Evolutionary conservation across 495 filamentous ascomycete species (phyloP).

Genomic region (Aspergillus haitiensis): DNA sequence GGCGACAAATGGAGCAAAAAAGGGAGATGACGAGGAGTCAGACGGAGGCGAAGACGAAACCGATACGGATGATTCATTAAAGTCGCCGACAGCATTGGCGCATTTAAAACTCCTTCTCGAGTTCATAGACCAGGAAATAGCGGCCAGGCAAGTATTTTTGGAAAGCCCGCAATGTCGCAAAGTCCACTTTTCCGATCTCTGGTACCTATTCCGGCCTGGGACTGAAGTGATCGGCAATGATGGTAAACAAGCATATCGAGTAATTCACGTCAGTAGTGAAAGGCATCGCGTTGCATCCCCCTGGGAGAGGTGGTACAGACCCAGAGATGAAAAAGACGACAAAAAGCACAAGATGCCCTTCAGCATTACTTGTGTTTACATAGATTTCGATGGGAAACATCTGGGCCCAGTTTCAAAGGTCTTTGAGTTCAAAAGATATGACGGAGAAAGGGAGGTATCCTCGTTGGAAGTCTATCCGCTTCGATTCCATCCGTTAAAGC

Average conservation of each 20-base stretch:
- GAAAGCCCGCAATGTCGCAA: constrained; percentile 14
- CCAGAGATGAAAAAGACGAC: neutral
- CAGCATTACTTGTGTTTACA: neutral
- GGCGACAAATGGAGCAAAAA: too few relatives aligned
- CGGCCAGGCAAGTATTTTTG: neutral
- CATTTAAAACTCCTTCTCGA: neutral
- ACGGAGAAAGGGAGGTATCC: constrained; percentile 35
- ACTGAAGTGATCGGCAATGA: constrained; percentile 28
- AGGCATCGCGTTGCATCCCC: constrained; percentile 14
- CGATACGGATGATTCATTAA: too few relatives aligned
- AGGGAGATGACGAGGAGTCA: too few relatives aligned
- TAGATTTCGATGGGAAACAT: too few relatives aligned
- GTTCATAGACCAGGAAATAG: constrained; percentile 3
- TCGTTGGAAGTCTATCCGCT: constrained; percentile 40
- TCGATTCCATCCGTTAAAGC: constrained; percentile 22
- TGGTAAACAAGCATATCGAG: constrained; percentile 29
- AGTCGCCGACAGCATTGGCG: neutral
- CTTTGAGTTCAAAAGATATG: constrained; percentile 33
- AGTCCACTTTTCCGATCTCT: constrained; percentile 42
- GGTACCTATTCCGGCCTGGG: constrained; percentile 42
- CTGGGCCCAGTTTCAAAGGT: constrained; percentile 36
- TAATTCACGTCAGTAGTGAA: constrained; percentile 26
- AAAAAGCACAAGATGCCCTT: constrained; percentile 14
- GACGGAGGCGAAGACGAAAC: too few relatives aligned
- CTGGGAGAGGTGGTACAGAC: constrained; percentile 11